Conservation (phyloP, 805 yeast species). For the Pichia eremophila region DNA sequence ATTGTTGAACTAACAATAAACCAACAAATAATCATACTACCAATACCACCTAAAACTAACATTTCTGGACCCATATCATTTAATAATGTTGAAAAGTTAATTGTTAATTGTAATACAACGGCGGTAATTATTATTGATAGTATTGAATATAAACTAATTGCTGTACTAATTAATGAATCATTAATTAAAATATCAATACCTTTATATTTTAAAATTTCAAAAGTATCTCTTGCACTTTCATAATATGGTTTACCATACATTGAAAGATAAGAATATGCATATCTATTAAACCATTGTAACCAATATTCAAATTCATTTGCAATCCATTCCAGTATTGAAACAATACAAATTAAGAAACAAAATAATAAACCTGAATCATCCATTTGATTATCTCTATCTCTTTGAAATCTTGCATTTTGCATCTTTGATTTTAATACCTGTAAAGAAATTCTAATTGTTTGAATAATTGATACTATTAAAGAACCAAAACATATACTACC, state of each 20-base stretch:
- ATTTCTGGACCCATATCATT: constrained; percentile 20
- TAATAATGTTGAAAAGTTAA: neutral
- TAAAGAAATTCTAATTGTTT: constrained; percentile 49
- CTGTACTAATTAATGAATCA: constrained; percentile 73
- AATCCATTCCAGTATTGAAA: constrained; percentile 63
- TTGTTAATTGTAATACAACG: constrained; percentile 15
- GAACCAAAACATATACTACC: constrained; percentile 85
- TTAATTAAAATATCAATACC: constrained; percentile 81
- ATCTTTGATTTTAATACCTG: constrained; percentile 39
- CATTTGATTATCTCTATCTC: constrained; percentile 39
- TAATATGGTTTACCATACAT: constrained; percentile 76
- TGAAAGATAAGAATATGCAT: constrained; percentile 81
- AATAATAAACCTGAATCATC: constrained; percentile 37
- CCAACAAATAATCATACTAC: constrained; percentile 51
- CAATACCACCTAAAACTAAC: constrained; percentile 18
- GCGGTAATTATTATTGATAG: constrained; percentile 43
- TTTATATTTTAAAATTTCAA: constrained; percentile 64
- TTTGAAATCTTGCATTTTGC: constrained; percentile 17
- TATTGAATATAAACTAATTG: constrained; percentile 66
- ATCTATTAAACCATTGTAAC: constrained; percentile 79
- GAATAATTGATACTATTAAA: constrained; percentile 66
- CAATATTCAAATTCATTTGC: constrained; percentile 24
- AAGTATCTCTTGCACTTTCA: constrained; percentile 71
- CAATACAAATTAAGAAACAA: constrained; percentile 35
- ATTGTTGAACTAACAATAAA: constrained; percentile 69